Base-by-base conservation (phyloP, 257 asterid species). In the Paraleonurus japonicus region DNA sequence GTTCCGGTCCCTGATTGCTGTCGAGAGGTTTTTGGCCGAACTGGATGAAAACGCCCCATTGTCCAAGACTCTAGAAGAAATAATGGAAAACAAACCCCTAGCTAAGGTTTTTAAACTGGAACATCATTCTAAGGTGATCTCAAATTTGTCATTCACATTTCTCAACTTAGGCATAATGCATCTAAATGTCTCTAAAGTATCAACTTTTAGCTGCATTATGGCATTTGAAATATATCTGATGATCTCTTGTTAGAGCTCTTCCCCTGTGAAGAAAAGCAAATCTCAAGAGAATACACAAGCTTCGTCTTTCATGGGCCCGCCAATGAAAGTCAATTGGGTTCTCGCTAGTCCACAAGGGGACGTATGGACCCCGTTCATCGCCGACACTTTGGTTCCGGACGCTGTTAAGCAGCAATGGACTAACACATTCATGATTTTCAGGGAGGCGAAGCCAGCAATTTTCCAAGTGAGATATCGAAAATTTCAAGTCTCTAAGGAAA, bases 241-340 rank as follows among this genome's bases (percentile, higher is more conserved):
- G n/a, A 16, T 58, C 16, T 66, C 37, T 54, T 75, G 55, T 67
- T 59, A 85, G 91, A 81, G 75, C 70, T 57, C 76, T 7, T 39
- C 61, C 70, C 64, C 72, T 5, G 17, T 69, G 79, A 76, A 70
- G 82, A 86, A 74, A 35, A 76, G 70, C 9, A 23, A 39, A 2
- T 9, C 64, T 15, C 47, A 4, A 67, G 79, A 71, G 43, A 65
- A 69, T 24, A 45, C 26, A 30, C 80, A 55, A 17, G 66, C 75
- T 43, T 83, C 90, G 1, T 80, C 85, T 2, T 78, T 85, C 58
- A 13, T 60, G n/a, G 62, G 61, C 55, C 85, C 85, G 4, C 97
- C 96, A 3, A 71, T 59, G 72, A 83, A 87, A 79, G 91, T 90
- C 20, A 87, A 81, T 48, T 92, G 96, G 96, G 91, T 88, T 69